Base-by-base conservation (phyloP, 164 flowering plant genomes). In the Saururus chinensis region DNA sequence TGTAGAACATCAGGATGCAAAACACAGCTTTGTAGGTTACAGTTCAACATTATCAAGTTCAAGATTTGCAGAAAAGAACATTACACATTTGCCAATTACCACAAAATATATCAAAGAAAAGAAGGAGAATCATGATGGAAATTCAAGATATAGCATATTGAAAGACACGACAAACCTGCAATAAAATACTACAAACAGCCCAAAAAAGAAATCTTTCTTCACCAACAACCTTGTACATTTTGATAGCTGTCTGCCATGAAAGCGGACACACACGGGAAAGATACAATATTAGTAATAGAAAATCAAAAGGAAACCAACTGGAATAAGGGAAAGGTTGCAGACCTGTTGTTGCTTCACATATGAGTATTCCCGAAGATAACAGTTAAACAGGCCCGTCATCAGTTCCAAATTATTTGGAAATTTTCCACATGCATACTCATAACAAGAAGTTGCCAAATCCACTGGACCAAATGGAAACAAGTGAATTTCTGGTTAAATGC, bases 291-390 rank as follows among this genome's bases (percentile, higher is more conserved):
- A 23, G 23, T 16, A 24, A 24, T 20, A 24, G 17, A 59, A n/a
- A 23, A 40, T 22, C 49, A 4, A 23, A 30, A 12, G 42, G 41
- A 71, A 61, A 19, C 56, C 16, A 54, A 64, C 56, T 24, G 42
- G 20, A 9, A 16, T 14, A 21, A 10, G 53, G 24, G 40, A 22
- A 35, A 61, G 25, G 54, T 24, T 61, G 60, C 53, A 68, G 63
- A 93, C 97, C 97, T 93, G 97, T 63, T 90, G 99, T 70, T 93
- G 99, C 80, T 88, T 90, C 62, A 88, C 92, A 73, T 82, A 93
- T 9, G 95, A 85, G 71, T 84, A 84, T 62, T 90, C 96, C 7
- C 96, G 91, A 64, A 93, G 88, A 71, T 85, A 87, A 57, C 97
- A 88, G 63, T 90, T 90, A 70, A 90, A 93, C 41, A 93, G 96